Base-by-base conservation (phyloP, 2,329 filamentous ascomycete species). In the Boeremia lycopersici region DNA sequence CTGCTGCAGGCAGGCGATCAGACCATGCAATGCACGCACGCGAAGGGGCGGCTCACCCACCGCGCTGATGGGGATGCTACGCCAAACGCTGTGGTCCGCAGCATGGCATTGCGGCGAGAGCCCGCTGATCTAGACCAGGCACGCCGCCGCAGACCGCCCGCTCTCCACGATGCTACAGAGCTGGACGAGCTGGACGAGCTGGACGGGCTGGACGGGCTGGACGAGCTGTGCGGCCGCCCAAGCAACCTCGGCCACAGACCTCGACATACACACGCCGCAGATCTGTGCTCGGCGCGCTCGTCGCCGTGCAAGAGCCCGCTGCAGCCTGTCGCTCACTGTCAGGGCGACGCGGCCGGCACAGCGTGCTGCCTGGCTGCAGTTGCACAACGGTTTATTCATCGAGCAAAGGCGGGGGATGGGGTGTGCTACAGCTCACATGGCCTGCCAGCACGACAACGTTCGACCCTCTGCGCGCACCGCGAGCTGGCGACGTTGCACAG, bases 401-500 rank as follows among this genome's bases (percentile, higher is more conserved):
- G 45, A 59, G 54, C 48, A 48, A 59, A 57, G 56, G 60, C 56
- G 53, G 56, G 54, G 56, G 45, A 35, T 36, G 41, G 36, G 59
- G 26, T 55, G 52, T 55, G 52, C 42, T 50, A 55, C 52, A 50
- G 52, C 52, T 55, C 52, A 55, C 52, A 55, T 55, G 65, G 64
- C 60, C 56, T 61, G 62, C 65, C 63, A 67, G 56, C 63, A 62
- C 62, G 64, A 62, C 63, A 61, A 61, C 62, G 48, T 46, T 52
- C 35, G 36, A 52, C 42, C 48, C 48, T 46, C 48, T 31, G 48
- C 35, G 52, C 41, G 42, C 29, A 23, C 52, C 48, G 52, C 52
- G 42, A 45, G 52, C 41, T 50, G 46, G 46, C 60, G 35, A 60
- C 47, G 63, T 64, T 36, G 42, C 54, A 66, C 63, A 36, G 41